Conservation (phyloP, 768 basidiomycete species). For the Pholiota molesta region DNA sequence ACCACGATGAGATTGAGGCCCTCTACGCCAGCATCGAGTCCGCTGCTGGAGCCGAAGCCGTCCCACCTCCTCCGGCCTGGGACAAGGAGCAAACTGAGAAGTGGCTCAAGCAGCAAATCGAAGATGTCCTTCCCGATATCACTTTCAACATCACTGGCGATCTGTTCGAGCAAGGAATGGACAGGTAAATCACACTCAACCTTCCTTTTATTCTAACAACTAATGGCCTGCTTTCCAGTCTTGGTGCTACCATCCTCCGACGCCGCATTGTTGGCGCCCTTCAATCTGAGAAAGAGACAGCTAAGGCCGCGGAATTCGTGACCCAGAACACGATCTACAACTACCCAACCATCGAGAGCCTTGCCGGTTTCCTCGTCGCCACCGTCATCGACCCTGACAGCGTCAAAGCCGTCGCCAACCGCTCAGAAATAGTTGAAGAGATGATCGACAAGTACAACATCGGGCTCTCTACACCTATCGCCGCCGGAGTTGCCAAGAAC, state of each 20-base stretch:
- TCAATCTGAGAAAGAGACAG: conserved; percentile 13
- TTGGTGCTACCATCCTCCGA: conserved; percentile 12
- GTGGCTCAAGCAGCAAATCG: conserved; percentile 4
- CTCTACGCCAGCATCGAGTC: not conserved
- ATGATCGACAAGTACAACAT: conserved; percentile 38
- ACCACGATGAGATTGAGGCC: conserved; percentile 22
- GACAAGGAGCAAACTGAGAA: not conserved
- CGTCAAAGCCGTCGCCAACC: conserved; percentile 8
- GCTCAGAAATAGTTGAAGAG: conserved; percentile 29
- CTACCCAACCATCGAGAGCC: conserved; percentile 22
- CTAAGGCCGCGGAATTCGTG: conserved; percentile 16
- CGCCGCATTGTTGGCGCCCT: conserved; percentile 25
- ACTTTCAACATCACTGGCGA: conserved; percentile 1
- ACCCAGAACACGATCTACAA: conserved; percentile 26
- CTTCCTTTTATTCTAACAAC: not conserved
- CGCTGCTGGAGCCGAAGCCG: not conserved
- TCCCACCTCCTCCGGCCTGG: not conserved
- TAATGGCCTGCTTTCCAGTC: not conserved
- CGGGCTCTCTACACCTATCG: not conserved
- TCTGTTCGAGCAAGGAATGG: conserved; percentile 1
- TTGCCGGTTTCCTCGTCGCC: conserved; percentile 18
- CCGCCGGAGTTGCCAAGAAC: not conserved
- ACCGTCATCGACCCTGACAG: conserved; percentile 15
- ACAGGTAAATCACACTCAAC: not conserved
- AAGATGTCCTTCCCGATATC: not conserved